phyloP scores from a whole-genome alignment of 805 yeast genomes.

The Saccharomycopsis olivae region DNA sequence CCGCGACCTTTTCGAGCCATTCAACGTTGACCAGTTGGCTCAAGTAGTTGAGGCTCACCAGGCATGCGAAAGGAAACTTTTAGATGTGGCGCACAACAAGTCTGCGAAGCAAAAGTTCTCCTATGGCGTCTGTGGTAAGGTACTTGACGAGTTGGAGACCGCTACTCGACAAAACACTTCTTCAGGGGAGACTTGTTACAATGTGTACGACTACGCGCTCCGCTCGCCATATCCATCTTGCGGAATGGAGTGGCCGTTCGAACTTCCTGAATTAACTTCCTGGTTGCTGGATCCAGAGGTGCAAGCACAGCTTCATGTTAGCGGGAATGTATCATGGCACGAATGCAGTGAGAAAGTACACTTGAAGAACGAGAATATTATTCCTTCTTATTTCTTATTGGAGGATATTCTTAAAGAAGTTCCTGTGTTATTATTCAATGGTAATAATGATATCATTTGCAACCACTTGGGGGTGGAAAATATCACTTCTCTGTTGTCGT shows the following conservation, averaged over 20 bases:
- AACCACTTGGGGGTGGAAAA: conserved; percentile 67
- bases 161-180: background rate
- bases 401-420: conserved; percentile 49
- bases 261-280: conserved; percentile 39
- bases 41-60: background rate
- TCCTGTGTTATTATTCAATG: conserved; percentile 71
- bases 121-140: conserved; percentile 1
- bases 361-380: conserved; percentile 41
- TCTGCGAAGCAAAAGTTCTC: background rate
- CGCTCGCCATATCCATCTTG: conserved; percentile 56
- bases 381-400: conserved; percentile 53
- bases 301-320: conserved; percentile 43
- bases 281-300: conserved; percentile 42
- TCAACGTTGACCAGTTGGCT: background rate
- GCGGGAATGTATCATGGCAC: conserved; percentile 39
- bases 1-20: conserved; percentile 34
- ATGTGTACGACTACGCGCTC: conserved; percentile 60
- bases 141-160: conserved; percentile 1
- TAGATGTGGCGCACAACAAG: background rate
- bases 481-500: conserved; percentile 46
- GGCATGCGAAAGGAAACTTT: background rate
- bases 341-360: conserved; percentile 64
- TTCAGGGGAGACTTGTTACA: conserved; percentile 21
- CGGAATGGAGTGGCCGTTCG: conserved; percentile 78
- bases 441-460: conserved; percentile 83